phyloP scores from a whole-genome alignment of 176 grass and related monocot genomes.

The Elymus sibiricus region DNA sequence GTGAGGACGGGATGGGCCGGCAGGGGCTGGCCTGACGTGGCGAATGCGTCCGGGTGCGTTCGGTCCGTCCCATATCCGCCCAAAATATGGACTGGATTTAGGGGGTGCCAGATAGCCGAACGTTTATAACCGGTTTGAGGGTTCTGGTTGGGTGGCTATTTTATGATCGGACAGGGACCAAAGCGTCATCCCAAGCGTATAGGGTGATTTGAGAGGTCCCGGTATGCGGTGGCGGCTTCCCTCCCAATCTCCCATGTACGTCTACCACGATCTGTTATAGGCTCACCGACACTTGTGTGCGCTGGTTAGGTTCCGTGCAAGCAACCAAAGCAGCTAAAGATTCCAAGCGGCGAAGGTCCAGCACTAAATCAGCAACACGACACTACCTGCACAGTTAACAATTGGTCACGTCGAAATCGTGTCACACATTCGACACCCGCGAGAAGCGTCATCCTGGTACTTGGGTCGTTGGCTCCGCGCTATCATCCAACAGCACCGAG shows the following conservation, averaged over 20 bases:
- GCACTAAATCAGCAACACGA: background rate
- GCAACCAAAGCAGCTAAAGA: background rate
- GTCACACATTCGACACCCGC: background rate
- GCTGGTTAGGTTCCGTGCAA: slow-evolving; percentile 17
- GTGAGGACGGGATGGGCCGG: no score
- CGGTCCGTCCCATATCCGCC: no score
- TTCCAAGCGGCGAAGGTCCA: background rate
- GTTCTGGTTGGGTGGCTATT: no score
- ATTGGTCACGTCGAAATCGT: background rate
- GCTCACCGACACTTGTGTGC: background rate
- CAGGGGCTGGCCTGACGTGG: no score
- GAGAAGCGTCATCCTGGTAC: background rate
- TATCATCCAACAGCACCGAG: background rate
- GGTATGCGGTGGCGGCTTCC: background rate
- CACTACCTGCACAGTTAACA: background rate
- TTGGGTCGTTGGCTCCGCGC: background rate
- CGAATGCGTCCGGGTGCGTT: no score
- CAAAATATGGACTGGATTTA: no score
- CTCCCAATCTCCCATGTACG: background rate
- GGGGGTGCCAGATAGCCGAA: no score
- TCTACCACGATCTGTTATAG: no score
- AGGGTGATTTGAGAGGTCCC: no score
- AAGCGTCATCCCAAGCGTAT: no score
- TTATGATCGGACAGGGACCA: no score
- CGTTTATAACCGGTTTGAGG: no score